Conservation (phyloP, 179 eudicot genomes). For the Dionaea muscipula region DNA sequence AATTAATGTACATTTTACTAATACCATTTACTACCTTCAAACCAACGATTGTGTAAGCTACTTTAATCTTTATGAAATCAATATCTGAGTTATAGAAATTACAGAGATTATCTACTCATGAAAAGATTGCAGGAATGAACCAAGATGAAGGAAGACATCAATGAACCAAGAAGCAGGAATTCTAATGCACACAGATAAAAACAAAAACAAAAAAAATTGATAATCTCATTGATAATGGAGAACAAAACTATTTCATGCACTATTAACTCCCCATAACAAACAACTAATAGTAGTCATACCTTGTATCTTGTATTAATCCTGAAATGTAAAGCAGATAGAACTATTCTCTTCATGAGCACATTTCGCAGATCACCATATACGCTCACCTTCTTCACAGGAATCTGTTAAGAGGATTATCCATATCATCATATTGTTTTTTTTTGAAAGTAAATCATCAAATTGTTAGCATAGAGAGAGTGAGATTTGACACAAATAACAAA, state of each 20-base stretch:
- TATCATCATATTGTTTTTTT: too few relatives aligned
- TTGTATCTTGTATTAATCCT: conserved; percentile 96
- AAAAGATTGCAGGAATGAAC: too few relatives aligned
- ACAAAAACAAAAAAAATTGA: background rate
- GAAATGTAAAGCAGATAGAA: conserved; percentile 96
- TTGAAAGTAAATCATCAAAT: too few relatives aligned
- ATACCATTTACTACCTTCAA: too few relatives aligned
- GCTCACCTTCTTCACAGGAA: conserved; percentile 81
- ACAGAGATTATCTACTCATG: too few relatives aligned
- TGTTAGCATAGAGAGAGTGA: background rate
- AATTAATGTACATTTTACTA: too few relatives aligned
- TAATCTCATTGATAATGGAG: background rate
- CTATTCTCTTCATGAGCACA: conserved; percentile 97
- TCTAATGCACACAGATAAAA: background rate
- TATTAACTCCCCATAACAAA: background rate
- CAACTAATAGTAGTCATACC: conserved; percentile 29
- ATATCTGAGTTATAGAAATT: too few relatives aligned
- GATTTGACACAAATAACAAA: too few relatives aligned
- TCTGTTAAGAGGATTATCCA: too few relatives aligned
- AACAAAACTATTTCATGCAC: background rate
- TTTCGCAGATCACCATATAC: conserved; percentile 74
- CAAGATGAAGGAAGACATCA: background rate
- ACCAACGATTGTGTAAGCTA: too few relatives aligned
- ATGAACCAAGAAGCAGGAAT: background rate
- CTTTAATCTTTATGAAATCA: too few relatives aligned